A percentile compares a stretch with the other conserved stretches of the same genome.
Conservation (phyloP, 1,284 basidiomycete species). For the Rhodofomes roseus region DNA sequence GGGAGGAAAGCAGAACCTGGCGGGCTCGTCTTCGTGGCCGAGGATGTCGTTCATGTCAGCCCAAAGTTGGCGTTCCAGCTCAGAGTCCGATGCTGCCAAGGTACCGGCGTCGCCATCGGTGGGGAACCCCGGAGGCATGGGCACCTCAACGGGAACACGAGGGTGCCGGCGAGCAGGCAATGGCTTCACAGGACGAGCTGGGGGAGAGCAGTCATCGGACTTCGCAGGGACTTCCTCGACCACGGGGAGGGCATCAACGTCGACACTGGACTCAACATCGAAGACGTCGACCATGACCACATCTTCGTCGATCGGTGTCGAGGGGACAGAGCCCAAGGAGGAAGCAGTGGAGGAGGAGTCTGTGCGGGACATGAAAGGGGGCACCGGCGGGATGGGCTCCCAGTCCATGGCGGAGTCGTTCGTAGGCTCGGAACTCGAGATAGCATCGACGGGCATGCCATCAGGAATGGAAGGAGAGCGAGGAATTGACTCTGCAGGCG, state of each 20-base stretch:
- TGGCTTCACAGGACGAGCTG: not conserved
- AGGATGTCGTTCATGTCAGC: conserved; percentile 1
- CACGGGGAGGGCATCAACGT: not conserved
- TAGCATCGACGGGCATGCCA: not conserved
- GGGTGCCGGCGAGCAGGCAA: not conserved
- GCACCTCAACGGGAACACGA: not conserved
- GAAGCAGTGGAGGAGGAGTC: not conserved
- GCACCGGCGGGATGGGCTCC: not conserved
- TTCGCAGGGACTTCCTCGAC: not conserved
- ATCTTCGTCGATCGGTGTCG: not conserved
- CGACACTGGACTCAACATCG: not conserved
- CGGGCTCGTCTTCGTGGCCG: not conserved
- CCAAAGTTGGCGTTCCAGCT: not conserved
- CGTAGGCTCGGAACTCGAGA: not conserved
- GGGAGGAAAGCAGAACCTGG: not conserved
- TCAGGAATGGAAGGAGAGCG: not conserved
- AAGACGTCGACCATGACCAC: not conserved
- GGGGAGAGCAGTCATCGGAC: not conserved
- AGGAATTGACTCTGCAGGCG: not conserved
- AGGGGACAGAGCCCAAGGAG: not conserved
- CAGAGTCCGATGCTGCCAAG: not conserved
- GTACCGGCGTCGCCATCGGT: not conserved
- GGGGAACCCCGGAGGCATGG: no score
- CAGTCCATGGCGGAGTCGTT: not conserved
- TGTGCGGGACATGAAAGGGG: not conserved